Base-by-base conservation (phyloP, 106 monocot species). In the Xerophyta viscosa region DNA sequence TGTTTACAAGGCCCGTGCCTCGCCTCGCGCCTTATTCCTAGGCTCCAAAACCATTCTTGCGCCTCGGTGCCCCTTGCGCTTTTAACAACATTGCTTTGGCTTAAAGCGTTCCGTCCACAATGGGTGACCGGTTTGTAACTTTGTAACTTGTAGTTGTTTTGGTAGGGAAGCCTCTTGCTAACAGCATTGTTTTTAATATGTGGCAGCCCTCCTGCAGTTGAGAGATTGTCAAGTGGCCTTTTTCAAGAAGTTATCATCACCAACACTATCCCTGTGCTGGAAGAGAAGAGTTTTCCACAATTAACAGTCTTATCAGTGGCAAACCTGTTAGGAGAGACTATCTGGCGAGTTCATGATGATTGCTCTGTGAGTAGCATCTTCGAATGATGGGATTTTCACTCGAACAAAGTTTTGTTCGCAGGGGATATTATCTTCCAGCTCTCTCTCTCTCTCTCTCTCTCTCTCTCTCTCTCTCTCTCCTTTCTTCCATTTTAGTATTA, bases 171-270 rank as follows among this genome's bases (percentile, higher is more conserved):
- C n/a, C n/a, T n/a, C n/a, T n/a, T n/a, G n/a, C n/a, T n/a, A n/a
- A n/a, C n/a, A n/a, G n/a, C n/a, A n/a, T n/a, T n/a, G n/a, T n/a
- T n/a, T n/a, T n/a, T 54, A 8, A 17, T 33, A 6, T n/a, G 4
- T 12, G 49, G 58, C 64, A 81, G 81, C 43, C 81, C 81, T 45
- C 81, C 81, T 18, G 75, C 81, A 13, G 72, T 81, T 18, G 76
- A 81, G 37, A 67, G 81, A 26, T 28, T 81, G 6, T 76, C 81
- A 24, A 43, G 71, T 11, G 81, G 81, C 14, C 56, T 71, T 6
- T 81, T 81, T 29, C 76, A 81, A 41, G 81, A 81, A 52, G 81
- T 81, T 41, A 81, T 81, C 20, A 55, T 76, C 26, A 81, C 81
- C 19, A 81, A 81, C 60, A 81, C 81, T 1, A 68, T 81, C 24